Base-by-base conservation (phyloP, 257 asterid genomes). In the Petrea volubilis region DNA sequence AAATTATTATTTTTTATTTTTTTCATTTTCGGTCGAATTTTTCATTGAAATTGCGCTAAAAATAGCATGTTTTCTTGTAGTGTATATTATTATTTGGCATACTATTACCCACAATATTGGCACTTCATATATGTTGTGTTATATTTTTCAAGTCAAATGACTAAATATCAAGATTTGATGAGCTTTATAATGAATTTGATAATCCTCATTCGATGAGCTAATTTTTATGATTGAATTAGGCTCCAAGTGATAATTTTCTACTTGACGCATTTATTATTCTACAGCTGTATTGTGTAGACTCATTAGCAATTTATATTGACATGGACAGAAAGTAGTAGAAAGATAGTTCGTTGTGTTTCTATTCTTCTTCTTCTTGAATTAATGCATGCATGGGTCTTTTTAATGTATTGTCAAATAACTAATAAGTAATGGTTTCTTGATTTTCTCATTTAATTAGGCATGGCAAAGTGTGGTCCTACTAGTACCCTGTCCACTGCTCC, bases 381-480 rank as follows among this genome's bases (percentile, higher is more conserved):
- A 0, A n/a, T 12, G 6, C 10, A 31, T 51, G 52, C 11, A 46
- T 46, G 44, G 11, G 10, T 18, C 23, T 43, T 11, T 7, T 56
- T 43, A 17, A 41, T 55, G 27, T 44, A 44, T 44, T 7, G 40
- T 51, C 13, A 23, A 24, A 10, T 18, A 55, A 63, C 15, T n/a
- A n/a, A 15, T 62, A 41, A 38, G 18, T n/a, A n/a, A n/a, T 60
- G 34, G 27, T 17, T 60, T 28, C 53, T 64, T 21, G 56, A 46
- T 50, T 50, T 50, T 15, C 62, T 31, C 21, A 67, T 18, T 31
- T 50, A 50, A 29, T n/a, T n/a, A n/a, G n/a, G 72, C 61, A 47
- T 67, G 55, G 38, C 3, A 70, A 57, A 2, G 28, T 20, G 67
- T 58, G 62, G 51, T 7, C 75, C 69, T 71, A 49, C 28, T 47